Evolutionary conservation across 2,329 filamentous ascomycete species (phyloP), one percentile per base, ranked within the genome.

Genomic region (Claviceps digitariae): DNA sequence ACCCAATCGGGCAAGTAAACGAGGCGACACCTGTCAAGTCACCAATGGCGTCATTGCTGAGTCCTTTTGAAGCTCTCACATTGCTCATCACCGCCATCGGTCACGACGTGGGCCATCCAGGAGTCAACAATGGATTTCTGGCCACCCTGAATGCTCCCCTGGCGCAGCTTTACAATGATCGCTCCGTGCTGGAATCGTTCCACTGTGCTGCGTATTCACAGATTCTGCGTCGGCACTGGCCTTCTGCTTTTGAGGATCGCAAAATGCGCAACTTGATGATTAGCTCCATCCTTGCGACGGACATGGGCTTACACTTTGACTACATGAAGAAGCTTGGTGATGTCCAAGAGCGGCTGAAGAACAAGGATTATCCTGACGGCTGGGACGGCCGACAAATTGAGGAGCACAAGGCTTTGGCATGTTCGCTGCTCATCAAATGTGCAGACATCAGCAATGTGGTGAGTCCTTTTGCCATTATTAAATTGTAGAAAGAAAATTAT

Each of bases 361-460:
- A 81, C 41, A 83, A 82, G 59, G 75, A 82, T 53, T 77, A 74
- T 50, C 78, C 81, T 4, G 82, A 88, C 54, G 79, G 79, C 9
- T 96, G 89, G 90, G 85, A 84, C 56, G 81, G 79, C 5, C 86
- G 90, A 59, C 78, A 85, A 59, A 66, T 84, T 12, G 84, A 93
- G 56, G 85, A 90, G 60, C 80, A 90, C 59, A 86, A 84, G 59
- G 82, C 87, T 10, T 71, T 97, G 48, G 74, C 86, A n/a, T 97
- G 93, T 69, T 90, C 90, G 15, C 72, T 98, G 54, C 73, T 98
- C 55, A 96, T 98, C 71, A 98, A 98, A 68, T 97, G 93, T 66
- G 93, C 93, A 41, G 93, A 98, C 67, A 97, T 98, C 64, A 96
- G 91, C 72, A 98, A 98, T 66, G 93, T 97, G 67, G 87, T 91